Base-by-base conservation (phyloP, 257 asterid genomes). In the Solanum dulcamara region DNA sequence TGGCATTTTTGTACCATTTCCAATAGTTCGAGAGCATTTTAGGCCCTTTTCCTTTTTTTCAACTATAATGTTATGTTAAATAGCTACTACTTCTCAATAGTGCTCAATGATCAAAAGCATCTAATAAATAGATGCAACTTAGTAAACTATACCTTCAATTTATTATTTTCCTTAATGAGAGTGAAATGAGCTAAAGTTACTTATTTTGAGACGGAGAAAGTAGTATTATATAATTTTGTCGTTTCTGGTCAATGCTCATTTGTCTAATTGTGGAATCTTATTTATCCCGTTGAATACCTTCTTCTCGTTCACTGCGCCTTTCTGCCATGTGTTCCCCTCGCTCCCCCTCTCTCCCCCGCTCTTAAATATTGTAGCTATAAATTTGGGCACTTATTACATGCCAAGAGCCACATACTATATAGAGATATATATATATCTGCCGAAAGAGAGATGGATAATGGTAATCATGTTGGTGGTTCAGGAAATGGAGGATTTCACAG, bases 401-500 rank as follows among this genome's bases (percentile, higher is more conserved):
- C 1, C 26, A 55, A 55, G 62, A 55, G 62, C 10, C 62, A 20
- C 62, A 20, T 7, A 20, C 5, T 3, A 3, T 55, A 20, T 3
- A 20, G 12, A 55, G 11, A 55, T 12, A 55, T 5, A 20, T 7
- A 55, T 4, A 7, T 17, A 51, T 51, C 1, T 53, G 12, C 75
- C n/a, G 3, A 48, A 5, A 48, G 22, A 4, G 55, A 48, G 62
- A 55, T 55, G 62, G 22, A 24, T 55, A 55, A 72, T 40, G 38
- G 9, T 64, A 30, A 24, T 5, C 18, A 1, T 51, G 8, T 0
- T 20, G 62, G 1, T 62, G 94, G 94, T 85, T 91, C 91, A 32
- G 91, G 90, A 24, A 87, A 87, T 77, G 92, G 92, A 38, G 94
- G 92, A 80, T 91, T 93, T 81, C 94, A 90, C 89, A 93, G 93